A percentile compares a stretch with the other conserved stretches of the same genome.
phyloP scores from a whole-genome alignment of 2,329 filamentous ascomycete genomes.

The Penicillium sp. region DNA sequence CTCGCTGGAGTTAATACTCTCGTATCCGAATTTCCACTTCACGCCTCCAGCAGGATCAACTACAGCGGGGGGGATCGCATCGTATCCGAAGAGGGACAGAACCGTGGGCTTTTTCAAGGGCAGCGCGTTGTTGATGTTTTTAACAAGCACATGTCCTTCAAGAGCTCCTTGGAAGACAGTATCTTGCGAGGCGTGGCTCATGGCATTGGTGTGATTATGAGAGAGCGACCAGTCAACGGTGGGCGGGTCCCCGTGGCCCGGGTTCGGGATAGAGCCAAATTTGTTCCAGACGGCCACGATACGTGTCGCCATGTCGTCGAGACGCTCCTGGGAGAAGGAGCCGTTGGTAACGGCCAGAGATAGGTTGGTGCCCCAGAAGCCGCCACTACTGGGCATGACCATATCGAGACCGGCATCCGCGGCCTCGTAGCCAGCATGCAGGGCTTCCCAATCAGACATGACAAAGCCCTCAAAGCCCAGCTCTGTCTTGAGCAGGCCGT shows the following conservation, averaged over 20 bases:
- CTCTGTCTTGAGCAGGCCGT: slow-evolving; percentile 76
- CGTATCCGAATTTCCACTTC: too few species aligned
- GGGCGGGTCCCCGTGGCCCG: slow-evolving; percentile 33
- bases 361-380: slow-evolving; percentile 42
- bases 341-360: slow-evolving; percentile 64
- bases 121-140: slow-evolving; percentile 49
- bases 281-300: slow-evolving; percentile 54
- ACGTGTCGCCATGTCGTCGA: slow-evolving; percentile 66
- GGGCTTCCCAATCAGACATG: slow-evolving; percentile 79
- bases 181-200: slow-evolving; percentile 40
- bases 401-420: slow-evolving; percentile 78
- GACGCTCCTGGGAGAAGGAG: slow-evolving; percentile 56
- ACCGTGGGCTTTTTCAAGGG: slow-evolving; percentile 44
- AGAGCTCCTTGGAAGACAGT: slow-evolving; percentile 54
- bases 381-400: slow-evolving; percentile 69
- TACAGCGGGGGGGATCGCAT: slow-evolving; percentile 40
- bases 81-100: slow-evolving; percentile 65
- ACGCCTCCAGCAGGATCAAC: too few species aligned
- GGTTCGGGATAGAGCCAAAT: slow-evolving; percentile 47
- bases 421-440: slow-evolving; percentile 69
- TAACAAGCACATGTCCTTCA: too few species aligned
- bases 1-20: too few species aligned
- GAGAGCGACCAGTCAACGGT: slow-evolving; percentile 45
- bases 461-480: slow-evolving; percentile 81
- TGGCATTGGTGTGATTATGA: slow-evolving; percentile 58